Percentiles rank a stretch among this genome's conserved stretches.
Evolutionary conservation across 2,329 filamentous ascomycete genomes (phyloP).

Genomic region (Penicillium olsonii): DNA sequence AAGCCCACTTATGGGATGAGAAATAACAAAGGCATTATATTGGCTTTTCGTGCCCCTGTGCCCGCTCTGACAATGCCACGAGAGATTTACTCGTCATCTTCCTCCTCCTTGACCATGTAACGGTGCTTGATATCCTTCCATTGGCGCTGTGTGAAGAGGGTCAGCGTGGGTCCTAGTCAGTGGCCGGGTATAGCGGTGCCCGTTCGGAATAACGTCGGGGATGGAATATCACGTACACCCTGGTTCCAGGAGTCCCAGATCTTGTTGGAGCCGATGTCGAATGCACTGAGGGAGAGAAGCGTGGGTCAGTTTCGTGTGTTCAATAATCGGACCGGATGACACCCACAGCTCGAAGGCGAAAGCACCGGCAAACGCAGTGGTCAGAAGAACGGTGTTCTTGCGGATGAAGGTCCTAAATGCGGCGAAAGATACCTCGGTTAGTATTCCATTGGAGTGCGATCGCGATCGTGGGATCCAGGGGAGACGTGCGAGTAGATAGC

Average conservation of each 20-base stretch:
- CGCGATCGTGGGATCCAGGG: constrained; percentile 19
- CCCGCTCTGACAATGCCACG: constrained; percentile 13
- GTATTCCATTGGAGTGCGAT: constrained; percentile 16
- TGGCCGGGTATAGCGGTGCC: constrained; percentile 5
- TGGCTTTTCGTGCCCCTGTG: constrained; percentile 24
- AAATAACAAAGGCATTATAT: constrained; percentile 20
- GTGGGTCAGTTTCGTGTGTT: constrained; percentile 20
- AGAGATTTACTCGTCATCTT: constrained; percentile 52
- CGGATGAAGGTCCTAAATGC: constrained; percentile 74
- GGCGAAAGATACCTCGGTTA: constrained; percentile 15
- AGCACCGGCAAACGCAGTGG: constrained; percentile 78
- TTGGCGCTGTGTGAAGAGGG: constrained; percentile 70
- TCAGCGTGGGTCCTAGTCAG: constrained; percentile 16
- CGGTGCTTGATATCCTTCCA: constrained; percentile 98
- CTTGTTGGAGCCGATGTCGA: constrained; percentile 77
- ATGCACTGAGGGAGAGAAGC: constrained; percentile 62
- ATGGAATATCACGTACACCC: constrained; percentile 67
- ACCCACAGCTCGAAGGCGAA: constrained; percentile 94
- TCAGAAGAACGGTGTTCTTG: constrained; percentile 85
- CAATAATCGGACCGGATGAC: constrained; percentile 6
- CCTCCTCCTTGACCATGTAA: constrained; percentile 73
- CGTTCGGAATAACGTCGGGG: background rate
- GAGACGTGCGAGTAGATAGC: constrained; percentile 63
- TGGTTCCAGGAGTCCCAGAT: constrained; percentile 90
- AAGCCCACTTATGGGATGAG: constrained; percentile 23